A percentile compares a stretch with the other conserved stretches of the same genome.
Evolutionary conservation across 129 eudicot species (phyloP).

Genomic region (Centaurea solstitialis): DNA sequence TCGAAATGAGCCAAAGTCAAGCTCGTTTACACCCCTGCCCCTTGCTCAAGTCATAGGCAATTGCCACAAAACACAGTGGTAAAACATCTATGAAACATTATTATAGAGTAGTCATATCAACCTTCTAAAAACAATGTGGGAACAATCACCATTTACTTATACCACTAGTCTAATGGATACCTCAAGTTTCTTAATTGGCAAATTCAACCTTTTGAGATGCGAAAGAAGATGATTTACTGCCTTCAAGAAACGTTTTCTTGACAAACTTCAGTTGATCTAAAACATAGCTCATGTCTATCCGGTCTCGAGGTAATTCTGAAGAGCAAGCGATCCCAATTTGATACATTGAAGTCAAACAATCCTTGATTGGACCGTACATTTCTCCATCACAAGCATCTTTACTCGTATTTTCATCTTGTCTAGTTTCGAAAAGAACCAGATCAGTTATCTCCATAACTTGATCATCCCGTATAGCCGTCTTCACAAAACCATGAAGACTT

Average conservation of each 20-base stretch:
- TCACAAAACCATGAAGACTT: conserved; percentile 6
- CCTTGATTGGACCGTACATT: not conserved
- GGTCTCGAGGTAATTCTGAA: conserved; percentile 6
- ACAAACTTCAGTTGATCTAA: not conserved
- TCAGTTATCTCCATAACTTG: conserved; percentile 18
- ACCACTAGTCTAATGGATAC: no score
- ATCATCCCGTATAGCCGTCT: conserved; percentile 9
- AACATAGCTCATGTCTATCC: not conserved
- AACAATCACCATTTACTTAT: no score
- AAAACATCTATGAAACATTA: no score
- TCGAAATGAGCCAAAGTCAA: no score
- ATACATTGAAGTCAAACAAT: not conserved
- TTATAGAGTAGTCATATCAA: no score
- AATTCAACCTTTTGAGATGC: no score
- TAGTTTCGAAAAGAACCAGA: not conserved
- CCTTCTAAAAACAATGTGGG: no score
- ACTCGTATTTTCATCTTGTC: not conserved
- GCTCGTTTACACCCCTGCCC: no score
- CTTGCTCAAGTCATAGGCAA: no score
- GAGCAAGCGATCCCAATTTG: not conserved
- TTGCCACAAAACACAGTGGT: not conserved
- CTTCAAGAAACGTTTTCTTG: not conserved
- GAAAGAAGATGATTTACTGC: not conserved
- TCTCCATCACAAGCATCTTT: not conserved
- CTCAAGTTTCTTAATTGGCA: no score